phyloP scores from a whole-genome alignment of 805 yeast genomes.

The Schwanniomyces sp. region DNA sequence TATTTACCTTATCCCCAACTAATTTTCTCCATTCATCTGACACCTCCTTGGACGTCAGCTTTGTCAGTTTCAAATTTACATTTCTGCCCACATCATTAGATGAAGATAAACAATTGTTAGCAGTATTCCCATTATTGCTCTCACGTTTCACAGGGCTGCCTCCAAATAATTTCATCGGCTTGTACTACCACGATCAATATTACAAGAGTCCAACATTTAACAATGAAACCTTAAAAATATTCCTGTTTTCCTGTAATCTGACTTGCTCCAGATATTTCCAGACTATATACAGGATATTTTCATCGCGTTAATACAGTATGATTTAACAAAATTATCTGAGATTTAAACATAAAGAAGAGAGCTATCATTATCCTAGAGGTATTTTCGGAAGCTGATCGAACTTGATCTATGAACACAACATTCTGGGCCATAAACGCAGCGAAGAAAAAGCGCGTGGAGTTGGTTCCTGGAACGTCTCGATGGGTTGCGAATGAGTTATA shows the following conservation, averaged over 20 bases:
- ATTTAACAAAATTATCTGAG: no score
- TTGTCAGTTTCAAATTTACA: neutral
- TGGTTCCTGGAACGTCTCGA: slow-evolving; percentile 53
- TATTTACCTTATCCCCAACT: neutral
- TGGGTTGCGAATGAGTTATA: slow-evolving; percentile 49
- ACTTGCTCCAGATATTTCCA: no score
- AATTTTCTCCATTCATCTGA: neutral
- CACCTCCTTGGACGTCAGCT: neutral
- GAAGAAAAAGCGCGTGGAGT: slow-evolving; percentile 19
- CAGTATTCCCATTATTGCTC: neutral
- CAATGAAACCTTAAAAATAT: neutral
- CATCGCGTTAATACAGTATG: no score
- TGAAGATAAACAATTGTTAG: neutral
- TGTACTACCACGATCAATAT: neutral
- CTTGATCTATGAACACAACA: slow-evolving; percentile 7
- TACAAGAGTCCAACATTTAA: neutral
- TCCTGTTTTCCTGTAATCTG: neutral
- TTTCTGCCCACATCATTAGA: neutral
- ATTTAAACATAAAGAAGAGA: neutral
- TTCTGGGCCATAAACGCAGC: slow-evolving; percentile 38
- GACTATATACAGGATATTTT: no score
- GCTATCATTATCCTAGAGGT: neutral
- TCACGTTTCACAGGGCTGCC: neutral
- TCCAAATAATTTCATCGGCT: slow-evolving; percentile 1
- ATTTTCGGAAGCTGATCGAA: neutral